A percentile compares a stretch with the other conserved stretches of the same genome.
phyloP scores from a whole-genome alignment of 202 grass and related monocot genomes.

The Digitaria exilis region DNA sequence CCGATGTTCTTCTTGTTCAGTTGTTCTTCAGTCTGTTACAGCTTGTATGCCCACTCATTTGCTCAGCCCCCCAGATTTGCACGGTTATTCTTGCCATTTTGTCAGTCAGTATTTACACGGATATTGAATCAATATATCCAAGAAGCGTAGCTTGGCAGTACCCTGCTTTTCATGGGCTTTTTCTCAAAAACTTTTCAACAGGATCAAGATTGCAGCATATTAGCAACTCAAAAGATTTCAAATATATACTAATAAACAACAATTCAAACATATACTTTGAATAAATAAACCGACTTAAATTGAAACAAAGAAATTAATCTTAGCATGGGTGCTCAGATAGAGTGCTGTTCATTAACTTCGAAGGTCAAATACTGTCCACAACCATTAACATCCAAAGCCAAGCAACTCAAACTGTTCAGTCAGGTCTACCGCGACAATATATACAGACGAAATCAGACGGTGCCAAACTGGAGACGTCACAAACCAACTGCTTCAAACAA shows the following conservation, averaged over 20 bases:
- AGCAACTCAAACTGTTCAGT: constrained; percentile 31
- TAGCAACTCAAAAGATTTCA: background rate
- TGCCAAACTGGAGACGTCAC: constrained; percentile 25
- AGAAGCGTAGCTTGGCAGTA: background rate
- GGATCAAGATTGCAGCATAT: background rate
- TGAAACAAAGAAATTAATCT: background rate
- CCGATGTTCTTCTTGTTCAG: background rate
- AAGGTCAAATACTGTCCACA: constrained; percentile 1
- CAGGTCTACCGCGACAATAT: constrained; percentile 25
- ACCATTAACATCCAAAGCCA: constrained; percentile 27
- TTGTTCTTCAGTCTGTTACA: background rate
- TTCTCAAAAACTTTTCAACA: background rate
- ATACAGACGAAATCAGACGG: constrained; percentile 32
- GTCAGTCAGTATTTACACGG: background rate
- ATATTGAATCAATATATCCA: background rate
- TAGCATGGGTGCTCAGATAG: background rate
- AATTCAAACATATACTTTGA: background rate
- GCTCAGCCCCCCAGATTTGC: background rate
- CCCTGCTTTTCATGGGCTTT: background rate
- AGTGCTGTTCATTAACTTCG: background rate
- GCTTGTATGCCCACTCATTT: background rate
- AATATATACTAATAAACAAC: background rate
- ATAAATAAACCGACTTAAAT: background rate
- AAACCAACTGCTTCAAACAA: constrained; percentile 47
- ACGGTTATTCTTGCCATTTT: background rate